phyloP scores from a whole-genome alignment of 768 basidiomycete species.

The Mrakia frigida region DNA sequence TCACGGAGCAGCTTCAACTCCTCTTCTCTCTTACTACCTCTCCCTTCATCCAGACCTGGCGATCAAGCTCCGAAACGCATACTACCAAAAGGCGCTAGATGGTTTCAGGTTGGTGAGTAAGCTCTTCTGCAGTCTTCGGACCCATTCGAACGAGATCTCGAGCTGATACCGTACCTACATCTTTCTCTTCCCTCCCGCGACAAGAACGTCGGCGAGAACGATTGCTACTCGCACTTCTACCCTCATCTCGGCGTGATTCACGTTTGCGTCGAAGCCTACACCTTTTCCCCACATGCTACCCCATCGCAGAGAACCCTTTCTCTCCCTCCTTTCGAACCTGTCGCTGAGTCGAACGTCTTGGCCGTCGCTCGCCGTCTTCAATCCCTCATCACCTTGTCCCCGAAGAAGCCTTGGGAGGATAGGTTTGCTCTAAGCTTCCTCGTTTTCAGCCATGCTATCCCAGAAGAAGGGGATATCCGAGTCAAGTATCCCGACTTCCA shows the following conservation, averaged over 20 bases:
- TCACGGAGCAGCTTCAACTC: neutral
- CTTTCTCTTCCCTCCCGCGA: too few species aligned
- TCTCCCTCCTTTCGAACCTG: neutral
- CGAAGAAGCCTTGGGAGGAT: too few species aligned
- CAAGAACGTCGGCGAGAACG: too few species aligned
- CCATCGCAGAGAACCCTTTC: neutral
- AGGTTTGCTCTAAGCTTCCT: too few species aligned
- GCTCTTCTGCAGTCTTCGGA: too few species aligned
- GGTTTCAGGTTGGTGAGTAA: neutral
- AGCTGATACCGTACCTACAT: too few species aligned
- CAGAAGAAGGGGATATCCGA: too few species aligned
- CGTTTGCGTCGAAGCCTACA: neutral
- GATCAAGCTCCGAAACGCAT: neutral
- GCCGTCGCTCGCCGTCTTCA: too few species aligned
- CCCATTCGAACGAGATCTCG: too few species aligned
- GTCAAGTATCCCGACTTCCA: too few species aligned
- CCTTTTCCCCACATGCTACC: neutral
- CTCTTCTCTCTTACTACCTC: neutral
- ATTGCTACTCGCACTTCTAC: neutral
- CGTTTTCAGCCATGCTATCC: too few species aligned
- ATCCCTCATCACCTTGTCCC: too few species aligned
- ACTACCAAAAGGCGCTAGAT: neutral
- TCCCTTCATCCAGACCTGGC: neutral
- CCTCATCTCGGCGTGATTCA: neutral
- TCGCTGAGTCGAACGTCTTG: neutral